Evolutionary conservation across 768 basidiomycete genomes (phyloP), one percentile per base, ranked within the genome.

Genomic region (Pleurotus sapidus): DNA sequence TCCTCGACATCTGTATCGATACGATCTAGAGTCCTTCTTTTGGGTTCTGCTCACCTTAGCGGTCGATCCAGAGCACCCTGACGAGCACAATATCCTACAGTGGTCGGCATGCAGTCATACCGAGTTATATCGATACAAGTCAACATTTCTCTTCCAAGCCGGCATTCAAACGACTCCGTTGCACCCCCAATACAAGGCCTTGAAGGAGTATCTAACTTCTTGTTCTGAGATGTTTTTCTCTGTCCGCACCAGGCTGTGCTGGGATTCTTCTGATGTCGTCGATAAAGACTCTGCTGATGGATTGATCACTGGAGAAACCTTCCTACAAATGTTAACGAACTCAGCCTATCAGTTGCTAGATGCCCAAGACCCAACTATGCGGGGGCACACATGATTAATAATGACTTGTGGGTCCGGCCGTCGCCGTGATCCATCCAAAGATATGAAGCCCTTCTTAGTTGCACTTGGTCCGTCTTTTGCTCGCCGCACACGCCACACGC

Each of bases 21-120:
- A 54, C 20, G 51, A 54, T 39, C 38, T 54, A 11, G 51, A 54
- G 20, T 54, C 51, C 20, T 54, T 39, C 18, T 54, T 54, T 20
- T 54, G 42, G 24, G 20, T 38, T 50, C 27, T 37, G 30, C 23
- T 27, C n/a, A n/a, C 27, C 34, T 6, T 50, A 5, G 27, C 38
- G 15, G 23, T n/a, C 49, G 23, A n/a, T 15, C 49, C 23, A 37
- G 27, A 7, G 5, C 0, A 50, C 5, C 25, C 20, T 17, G 11
- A 17, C 7, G 27, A 1, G 20, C 25, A 50, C 30, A 11, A 34
- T 34, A 34, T 34, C 30, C 8, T 34, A 17, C 17, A 14, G 43
- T 45, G 43, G 43, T 45, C 43, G 24, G 49, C 8, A 8, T 23
- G 4, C 9, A 4, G 25, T 18, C 30, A 14, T 8, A 38, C 38